phyloP scores from a whole-genome alignment of 306 rosid genomes.

The Leucaena leucocephala region DNA sequence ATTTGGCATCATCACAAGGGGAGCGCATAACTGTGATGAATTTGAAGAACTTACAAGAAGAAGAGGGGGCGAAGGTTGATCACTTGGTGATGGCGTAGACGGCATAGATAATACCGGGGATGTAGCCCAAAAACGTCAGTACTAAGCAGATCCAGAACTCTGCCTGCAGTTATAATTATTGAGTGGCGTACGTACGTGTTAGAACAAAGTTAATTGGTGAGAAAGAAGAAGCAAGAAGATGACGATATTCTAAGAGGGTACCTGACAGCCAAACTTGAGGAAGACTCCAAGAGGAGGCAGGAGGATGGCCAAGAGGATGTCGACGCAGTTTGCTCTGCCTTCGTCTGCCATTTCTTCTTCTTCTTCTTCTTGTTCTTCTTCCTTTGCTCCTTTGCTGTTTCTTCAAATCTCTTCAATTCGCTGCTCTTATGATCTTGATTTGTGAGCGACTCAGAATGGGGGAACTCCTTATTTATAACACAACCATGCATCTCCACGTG shows the following conservation, averaged over 20 bases:
- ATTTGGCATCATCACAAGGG: neutral
- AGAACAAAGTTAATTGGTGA: neutral
- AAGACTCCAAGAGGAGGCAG: conserved; percentile 93
- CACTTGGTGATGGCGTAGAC: conserved; percentile 71
- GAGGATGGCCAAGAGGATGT: conserved; percentile 73
- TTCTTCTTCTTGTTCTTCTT: neutral
- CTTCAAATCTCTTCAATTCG: neutral
- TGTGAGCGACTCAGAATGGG: neutral
- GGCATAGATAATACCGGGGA: conserved; percentile 85
- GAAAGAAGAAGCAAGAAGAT: neutral
- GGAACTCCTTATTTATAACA: conserved; percentile 26
- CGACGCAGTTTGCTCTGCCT: conserved; percentile 58
- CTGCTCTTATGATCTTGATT: neutral
- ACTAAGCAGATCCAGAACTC: conserved; percentile 90
- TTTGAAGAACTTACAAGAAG: conserved; percentile 38
- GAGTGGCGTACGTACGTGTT: neutral
- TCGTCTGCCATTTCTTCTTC: conserved; percentile 43
- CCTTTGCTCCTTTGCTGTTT: neutral
- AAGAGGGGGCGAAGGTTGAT: neutral
- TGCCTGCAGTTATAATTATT: conserved; percentile 40
- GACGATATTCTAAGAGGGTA: neutral
- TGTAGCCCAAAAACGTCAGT: conserved; percentile 64
- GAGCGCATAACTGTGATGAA: neutral
- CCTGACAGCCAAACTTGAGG: conserved; percentile 81
- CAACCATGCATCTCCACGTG: conserved; percentile 24